These are phyloP conservation scores for Leishmania tropica DNA, from an alignment of 208 protist genomes.

Conservation along the genomic window DNA sequence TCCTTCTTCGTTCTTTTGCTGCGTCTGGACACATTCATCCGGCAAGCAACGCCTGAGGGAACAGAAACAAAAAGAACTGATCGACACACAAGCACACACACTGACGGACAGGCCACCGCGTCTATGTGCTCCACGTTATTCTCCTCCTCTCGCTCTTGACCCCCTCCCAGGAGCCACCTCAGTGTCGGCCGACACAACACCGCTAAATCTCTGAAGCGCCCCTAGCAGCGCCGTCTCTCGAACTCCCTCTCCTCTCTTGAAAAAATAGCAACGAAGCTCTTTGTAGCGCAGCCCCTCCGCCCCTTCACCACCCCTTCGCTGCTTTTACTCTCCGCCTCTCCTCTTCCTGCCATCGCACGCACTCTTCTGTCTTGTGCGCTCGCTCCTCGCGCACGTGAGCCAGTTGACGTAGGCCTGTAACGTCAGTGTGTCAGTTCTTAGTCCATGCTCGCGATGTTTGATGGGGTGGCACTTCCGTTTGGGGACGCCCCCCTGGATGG, in stretches of 20 bases:
- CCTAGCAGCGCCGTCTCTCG: too few relatives aligned
- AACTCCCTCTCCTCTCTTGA: constrained; percentile 1
- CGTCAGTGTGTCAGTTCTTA: not conserved
- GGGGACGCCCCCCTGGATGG: not conserved
- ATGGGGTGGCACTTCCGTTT: constrained; percentile 26
- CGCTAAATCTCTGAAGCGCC: too few relatives aligned
- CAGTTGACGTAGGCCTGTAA: not conserved
- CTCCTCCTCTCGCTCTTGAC: not conserved
- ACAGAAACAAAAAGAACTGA: not conserved
- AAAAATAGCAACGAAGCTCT: too few relatives aligned
- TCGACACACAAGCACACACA: not conserved
- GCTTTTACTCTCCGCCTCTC: constrained; percentile 2
- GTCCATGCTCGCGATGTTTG: not conserved
- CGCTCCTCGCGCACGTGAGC: not conserved
- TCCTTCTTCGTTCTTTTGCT: too few relatives aligned
- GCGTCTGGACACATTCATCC: too few relatives aligned
- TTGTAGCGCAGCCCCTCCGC: not conserved
- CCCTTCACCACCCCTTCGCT: not conserved
- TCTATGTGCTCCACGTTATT: not conserved
- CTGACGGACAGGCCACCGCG: not conserved
- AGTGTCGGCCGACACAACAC: too few relatives aligned
- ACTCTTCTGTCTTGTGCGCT: not conserved
- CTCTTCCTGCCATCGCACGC: not conserved
- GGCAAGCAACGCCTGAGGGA: not conserved
- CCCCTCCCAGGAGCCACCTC: not conserved